Percentiles rank a stretch among this genome's conserved stretches.
Conservation (phyloP, 192 early-diverging fungal species). For the Glomus cerebriforme region DNA sequence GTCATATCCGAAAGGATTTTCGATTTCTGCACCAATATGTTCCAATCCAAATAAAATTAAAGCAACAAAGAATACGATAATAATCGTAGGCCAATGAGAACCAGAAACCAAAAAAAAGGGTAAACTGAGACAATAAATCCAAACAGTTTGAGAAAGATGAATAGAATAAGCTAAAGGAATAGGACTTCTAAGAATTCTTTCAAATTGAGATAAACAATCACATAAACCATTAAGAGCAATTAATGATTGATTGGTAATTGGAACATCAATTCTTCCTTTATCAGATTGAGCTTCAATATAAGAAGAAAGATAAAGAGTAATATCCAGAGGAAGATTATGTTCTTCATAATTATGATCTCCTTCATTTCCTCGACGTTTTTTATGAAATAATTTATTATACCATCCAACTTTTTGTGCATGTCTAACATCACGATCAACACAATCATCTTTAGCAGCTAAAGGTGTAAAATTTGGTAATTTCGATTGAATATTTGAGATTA, state of each 20-base stretch:
- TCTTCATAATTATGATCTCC: constrained; percentile 22
- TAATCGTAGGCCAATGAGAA: constrained; percentile 61
- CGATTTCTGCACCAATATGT: constrained; percentile 84
- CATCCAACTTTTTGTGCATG: constrained; percentile 1
- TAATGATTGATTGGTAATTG: constrained; percentile 50
- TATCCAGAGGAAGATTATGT: constrained; percentile 58
- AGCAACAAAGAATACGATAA: constrained; percentile 64
- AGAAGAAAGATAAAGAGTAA: constrained; percentile 63
- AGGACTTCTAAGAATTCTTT: constrained; percentile 83
- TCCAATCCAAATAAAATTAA: constrained; percentile 87
- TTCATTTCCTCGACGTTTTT: constrained; percentile 23
- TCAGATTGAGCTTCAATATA: constrained; percentile 46
- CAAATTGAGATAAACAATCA: constrained; percentile 67
- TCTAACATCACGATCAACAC: neutral
- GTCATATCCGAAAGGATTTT: constrained; percentile 90
- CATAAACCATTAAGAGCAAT: constrained; percentile 51
- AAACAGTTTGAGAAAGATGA: constrained; percentile 82
- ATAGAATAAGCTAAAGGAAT: constrained; percentile 89
- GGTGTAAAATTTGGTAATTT: constrained; percentile 27
- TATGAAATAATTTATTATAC: constrained; percentile 7
- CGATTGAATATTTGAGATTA: constrained; percentile 55
- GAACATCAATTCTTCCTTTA: constrained; percentile 48
- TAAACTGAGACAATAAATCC: constrained; percentile 71
- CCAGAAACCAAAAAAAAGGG: constrained; percentile 77
- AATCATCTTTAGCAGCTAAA: neutral